Conservation (phyloP, 345 rosid genomes). For the Orychophragmus violaceus region DNA sequence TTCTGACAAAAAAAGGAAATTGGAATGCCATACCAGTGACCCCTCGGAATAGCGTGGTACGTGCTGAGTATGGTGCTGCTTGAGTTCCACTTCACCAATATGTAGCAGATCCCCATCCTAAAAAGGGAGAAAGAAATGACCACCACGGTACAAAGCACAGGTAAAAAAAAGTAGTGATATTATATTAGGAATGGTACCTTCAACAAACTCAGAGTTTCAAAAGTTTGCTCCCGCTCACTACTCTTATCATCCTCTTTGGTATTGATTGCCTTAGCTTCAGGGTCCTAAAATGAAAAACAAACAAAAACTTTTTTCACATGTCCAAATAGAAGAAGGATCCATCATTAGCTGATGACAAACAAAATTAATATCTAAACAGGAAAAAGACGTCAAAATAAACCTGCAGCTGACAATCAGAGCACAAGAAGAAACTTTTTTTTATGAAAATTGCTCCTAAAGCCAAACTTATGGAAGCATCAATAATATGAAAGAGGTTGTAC, state of each 20-base stretch:
- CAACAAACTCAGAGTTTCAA: conserved; percentile 48
- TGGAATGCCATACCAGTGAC: conserved; percentile 57
- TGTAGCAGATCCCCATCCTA: conserved; percentile 60
- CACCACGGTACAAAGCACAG: background rate
- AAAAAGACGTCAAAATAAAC: conserved; percentile 3
- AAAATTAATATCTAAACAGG: background rate
- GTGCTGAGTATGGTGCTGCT: conserved; percentile 77
- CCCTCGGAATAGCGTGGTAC: conserved; percentile 88
- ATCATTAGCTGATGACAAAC: background rate
- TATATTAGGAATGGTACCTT: conserved; percentile 44
- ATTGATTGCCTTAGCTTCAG: conserved; percentile 50
- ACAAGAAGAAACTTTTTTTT: background rate
- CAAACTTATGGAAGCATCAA: conserved; percentile 11
- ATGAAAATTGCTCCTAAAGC: background rate
- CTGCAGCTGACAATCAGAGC: background rate
- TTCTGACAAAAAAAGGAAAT: conserved; percentile 17
- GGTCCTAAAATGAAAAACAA: conserved; percentile 52
- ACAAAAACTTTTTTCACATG: background rate
- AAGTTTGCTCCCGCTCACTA: conserved; percentile 41
- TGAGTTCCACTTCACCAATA: conserved; percentile 48
- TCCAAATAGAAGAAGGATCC: conserved; percentile 1
- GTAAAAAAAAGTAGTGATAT: background rate
- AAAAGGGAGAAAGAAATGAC: conserved; percentile 15
- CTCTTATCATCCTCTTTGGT: conserved; percentile 40
- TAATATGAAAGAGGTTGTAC: conserved; percentile 33